These are phyloP conservation scores for Mortierella polycephala DNA, from an alignment of 371 early-diverging fungal species.

Conservation along the genomic window DNA sequence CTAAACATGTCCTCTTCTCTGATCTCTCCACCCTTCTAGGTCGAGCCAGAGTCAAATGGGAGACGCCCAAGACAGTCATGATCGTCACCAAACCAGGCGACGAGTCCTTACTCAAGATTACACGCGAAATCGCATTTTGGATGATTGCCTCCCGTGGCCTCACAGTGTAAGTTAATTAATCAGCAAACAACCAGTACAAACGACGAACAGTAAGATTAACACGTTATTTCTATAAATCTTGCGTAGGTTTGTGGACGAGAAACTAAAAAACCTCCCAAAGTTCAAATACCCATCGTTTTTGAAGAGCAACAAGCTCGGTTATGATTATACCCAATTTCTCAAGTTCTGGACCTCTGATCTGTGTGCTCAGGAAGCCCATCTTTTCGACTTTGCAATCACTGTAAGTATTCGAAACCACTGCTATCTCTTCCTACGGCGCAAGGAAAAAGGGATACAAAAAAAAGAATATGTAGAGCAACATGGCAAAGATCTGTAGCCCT, in stretches of 20 bases:
- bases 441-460: not conserved
- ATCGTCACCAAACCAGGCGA: slow-evolving; percentile 94
- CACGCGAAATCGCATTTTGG: slow-evolving; percentile 85
- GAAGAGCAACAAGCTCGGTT: slow-evolving; percentile 56
- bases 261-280: slow-evolving; percentile 62
- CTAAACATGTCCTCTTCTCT: not conserved
- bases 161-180: slow-evolving; percentile 65
- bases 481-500: not conserved
- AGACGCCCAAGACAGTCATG: slow-evolving; percentile 78
- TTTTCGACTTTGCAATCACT: slow-evolving; percentile 82
- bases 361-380: slow-evolving; percentile 70
- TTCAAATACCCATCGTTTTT: slow-evolving; percentile 66
- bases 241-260: slow-evolving; percentile 71
- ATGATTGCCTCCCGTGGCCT: slow-evolving; percentile 73
- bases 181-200: not conserved
- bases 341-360: slow-evolving; percentile 84
- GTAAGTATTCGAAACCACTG: slow-evolving; percentile 53
- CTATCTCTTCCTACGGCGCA: not conserved
- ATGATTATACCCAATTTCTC: slow-evolving; percentile 58
- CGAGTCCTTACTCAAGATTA: slow-evolving; percentile 74
- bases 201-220: no score
- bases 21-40: slow-evolving; percentile 27
- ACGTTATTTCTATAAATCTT: not conserved
- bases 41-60: slow-evolving; percentile 69
- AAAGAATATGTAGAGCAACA: no score